Evolutionary conservation across 345 rosid species (phyloP), one percentile per base, ranked within the genome.

Genomic region (Aquilaria sinensis): DNA sequence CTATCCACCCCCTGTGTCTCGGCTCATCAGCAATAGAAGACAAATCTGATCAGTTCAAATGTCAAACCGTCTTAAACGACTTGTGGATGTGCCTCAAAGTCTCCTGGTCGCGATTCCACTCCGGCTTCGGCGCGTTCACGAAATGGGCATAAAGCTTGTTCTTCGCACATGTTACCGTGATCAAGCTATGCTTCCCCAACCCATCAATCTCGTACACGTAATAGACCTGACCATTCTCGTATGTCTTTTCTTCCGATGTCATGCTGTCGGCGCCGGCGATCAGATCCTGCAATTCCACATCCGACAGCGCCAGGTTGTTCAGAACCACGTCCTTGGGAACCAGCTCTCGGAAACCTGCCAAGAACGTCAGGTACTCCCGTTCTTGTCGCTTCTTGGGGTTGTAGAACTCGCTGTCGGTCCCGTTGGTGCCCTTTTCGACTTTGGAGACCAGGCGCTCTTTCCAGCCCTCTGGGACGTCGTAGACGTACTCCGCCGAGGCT

Each of bases 391-490:
- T 92, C 73, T 84, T 90, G 0, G 96, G 97, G 67, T 88, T 90
- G 66, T 80, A 90, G 72, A 88, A 88, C 69, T 90, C 97, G 72
- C 96, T 87, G 74, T 90, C 93, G 0, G 96, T 90, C 32, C 96
- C 93, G 67, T 90, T 88, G 6, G 97, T 88, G 16, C 98, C 98
- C 72, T 92, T 92, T 78, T 92, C 96, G 6, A 92, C 89, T 56
- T 92, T 92, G n/a, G 98, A 85, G 53, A 92, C 97, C 45, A 81
- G 70, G 14, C 96, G 75, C 65, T 92, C 98, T 68, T 89, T 92
- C 97, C 97, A 92, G 1, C 97, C 97, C 2, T 87, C 87, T 0
- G 96, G 97, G 47, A 92, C 97, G 41, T 85, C 98, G 74, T 89
- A 89, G 31, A 87, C 70, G 70, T 92, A 92, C 80, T 92, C 97